phyloP scores from a whole-genome alignment of 1,284 basidiomycete species.

The Chalciporus sp. region DNA sequence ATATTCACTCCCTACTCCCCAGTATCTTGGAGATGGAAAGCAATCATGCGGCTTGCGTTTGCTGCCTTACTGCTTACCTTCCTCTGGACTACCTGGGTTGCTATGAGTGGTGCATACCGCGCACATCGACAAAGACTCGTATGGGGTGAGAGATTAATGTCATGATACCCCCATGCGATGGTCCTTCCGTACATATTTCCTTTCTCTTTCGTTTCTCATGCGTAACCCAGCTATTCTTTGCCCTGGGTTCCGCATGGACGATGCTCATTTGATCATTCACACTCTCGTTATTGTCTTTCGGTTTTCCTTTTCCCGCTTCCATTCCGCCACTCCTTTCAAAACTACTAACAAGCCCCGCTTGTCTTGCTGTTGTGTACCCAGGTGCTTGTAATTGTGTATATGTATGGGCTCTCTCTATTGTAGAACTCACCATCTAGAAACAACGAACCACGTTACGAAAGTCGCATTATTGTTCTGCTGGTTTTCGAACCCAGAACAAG shows the following conservation, averaged over 20 bases:
- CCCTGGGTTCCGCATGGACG: background rate
- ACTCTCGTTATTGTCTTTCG: background rate
- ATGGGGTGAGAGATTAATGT: conserved; percentile 77
- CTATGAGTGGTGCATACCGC: conserved; percentile 62
- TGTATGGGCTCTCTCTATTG: conserved; percentile 21
- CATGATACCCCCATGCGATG: conserved; percentile 34
- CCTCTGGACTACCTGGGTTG: conserved; percentile 61
- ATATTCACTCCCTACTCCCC: conserved; percentile 71
- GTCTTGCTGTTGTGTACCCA: background rate
- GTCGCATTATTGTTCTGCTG: conserved; percentile 29
- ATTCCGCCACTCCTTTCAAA: background rate
- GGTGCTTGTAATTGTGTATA: conserved; percentile 7
- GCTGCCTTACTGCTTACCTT: conserved; percentile 55
- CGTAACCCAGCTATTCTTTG: background rate
- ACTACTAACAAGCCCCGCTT: background rate
- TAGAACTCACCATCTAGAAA: conserved; percentile 1
- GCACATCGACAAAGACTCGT: conserved; percentile 72
- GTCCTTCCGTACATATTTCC: background rate
- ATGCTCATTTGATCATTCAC: background rate
- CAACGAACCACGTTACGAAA: background rate
- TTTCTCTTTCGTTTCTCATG: background rate
- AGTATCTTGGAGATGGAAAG: conserved; percentile 67
- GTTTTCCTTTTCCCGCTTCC: too few relatives aligned
- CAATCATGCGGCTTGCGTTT: conserved; percentile 60
- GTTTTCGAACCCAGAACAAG: conserved; percentile 79